A percentile compares a stretch with the other conserved stretches of the same genome.
These are phyloP conservation scores for Solanum hybrid DNA, from an alignment of 305 asterid genomes.

Conservation along the genomic window DNA sequence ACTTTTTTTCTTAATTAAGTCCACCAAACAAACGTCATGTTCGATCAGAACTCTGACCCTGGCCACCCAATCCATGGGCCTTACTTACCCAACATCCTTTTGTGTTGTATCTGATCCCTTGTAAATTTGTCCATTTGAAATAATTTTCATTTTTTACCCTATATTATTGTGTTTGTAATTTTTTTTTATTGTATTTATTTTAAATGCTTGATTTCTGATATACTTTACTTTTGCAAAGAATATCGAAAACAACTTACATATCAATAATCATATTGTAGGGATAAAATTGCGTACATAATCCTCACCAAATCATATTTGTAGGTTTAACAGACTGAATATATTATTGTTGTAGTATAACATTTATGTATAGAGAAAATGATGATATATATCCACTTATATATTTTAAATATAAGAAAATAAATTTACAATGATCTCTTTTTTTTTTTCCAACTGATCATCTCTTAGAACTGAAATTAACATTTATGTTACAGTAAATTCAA, in stretches of 20 bases:
- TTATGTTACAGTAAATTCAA: neutral
- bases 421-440: neutral
- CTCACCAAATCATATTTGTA: neutral
- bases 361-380: neutral
- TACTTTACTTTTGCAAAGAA: neutral
- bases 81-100: neutral
- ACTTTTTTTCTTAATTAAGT: neutral
- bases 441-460: neutral
- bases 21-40: too few species aligned
- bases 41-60: neutral
- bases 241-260: neutral
- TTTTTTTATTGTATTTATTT: neutral
- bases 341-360: neutral
- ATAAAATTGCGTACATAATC: neutral
- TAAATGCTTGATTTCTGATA: neutral
- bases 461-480: neutral
- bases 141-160: neutral
- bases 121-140: neutral
- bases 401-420: neutral
- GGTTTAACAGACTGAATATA: neutral
- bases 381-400: neutral
- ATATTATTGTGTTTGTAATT: neutral
- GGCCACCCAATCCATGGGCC: fast-evolving
- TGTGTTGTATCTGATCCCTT: neutral
- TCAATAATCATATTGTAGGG: neutral